A percentile compares a stretch with the other conserved stretches of the same genome.
Evolutionary conservation across 768 basidiomycete species (phyloP).

Genomic region (Rhodocollybia butyracea): DNA sequence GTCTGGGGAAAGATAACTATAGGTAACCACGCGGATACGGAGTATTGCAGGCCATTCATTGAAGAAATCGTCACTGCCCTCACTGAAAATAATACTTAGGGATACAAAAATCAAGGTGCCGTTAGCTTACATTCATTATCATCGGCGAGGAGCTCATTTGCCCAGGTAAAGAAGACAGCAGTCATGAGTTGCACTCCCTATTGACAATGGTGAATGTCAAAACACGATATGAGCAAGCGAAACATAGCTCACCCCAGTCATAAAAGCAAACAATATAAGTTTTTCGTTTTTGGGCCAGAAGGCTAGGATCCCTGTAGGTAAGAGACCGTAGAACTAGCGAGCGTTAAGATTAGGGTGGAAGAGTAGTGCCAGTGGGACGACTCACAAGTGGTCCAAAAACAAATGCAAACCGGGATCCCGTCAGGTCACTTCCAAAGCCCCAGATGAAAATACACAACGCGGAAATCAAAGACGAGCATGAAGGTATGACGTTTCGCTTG

Average conservation of each 20-base stretch:
- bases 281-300: conserved; percentile 20
- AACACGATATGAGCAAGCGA: background rate
- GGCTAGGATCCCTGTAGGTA: conserved; percentile 17
- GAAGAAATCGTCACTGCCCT: conserved; percentile 21
- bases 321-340: conserved; percentile 9
- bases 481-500: conserved; percentile 21
- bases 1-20: conserved; percentile 25
- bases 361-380: background rate
- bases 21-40: conserved; percentile 23
- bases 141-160: conserved; percentile 17
- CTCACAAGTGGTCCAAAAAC: conserved; percentile 20
- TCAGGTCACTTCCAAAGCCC: conserved; percentile 22
- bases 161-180: conserved; percentile 24
- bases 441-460: conserved; percentile 21
- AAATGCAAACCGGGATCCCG: conserved; percentile 21
- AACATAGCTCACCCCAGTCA: conserved; percentile 14
- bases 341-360: background rate
- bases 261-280: conserved; percentile 22
- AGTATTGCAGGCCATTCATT: conserved; percentile 23
- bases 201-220: background rate
- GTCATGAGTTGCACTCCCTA: conserved; percentile 24
- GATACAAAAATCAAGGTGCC: background rate
- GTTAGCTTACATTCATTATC: conserved; percentile 19
- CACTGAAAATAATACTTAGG: conserved; percentile 8
- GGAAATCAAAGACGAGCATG: conserved; percentile 19